Evolutionary conservation across 192 early-diverging fungal genomes (phyloP).

Genomic region (Obelidium mucronatum): DNA sequence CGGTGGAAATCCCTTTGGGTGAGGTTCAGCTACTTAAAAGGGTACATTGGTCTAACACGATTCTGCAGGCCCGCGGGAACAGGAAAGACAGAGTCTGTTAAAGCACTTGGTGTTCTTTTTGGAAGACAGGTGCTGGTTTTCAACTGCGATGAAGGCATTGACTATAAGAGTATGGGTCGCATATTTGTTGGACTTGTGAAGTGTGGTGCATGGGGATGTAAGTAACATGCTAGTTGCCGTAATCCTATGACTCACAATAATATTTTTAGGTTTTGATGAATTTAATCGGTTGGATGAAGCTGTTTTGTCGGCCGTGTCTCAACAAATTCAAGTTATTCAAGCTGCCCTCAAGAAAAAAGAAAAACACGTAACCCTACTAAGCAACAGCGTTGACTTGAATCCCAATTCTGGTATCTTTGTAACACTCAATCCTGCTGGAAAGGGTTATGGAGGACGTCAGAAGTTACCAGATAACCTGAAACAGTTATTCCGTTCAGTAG

Average conservation of each 20-base stretch:
- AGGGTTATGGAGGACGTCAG: conserved; percentile 67
- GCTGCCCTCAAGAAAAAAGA: conserved; percentile 56
- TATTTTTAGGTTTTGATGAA: conserved; percentile 56
- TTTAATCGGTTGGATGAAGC: conserved; percentile 69
- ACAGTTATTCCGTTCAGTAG: conserved; percentile 66
- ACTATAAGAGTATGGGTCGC: conserved; percentile 69
- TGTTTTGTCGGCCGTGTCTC: conserved; percentile 66
- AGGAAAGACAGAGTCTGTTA: conserved; percentile 69
- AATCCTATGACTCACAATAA: background rate
- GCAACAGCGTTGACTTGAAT: conserved; percentile 54
- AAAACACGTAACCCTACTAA: conserved; percentile 49
- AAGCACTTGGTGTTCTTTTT: conserved; percentile 63
- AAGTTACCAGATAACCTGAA: conserved; percentile 69
- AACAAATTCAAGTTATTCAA: conserved; percentile 71
- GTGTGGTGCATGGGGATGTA: conserved; percentile 69
- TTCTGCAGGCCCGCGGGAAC: conserved; percentile 56
- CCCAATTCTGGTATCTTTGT: conserved; percentile 69
- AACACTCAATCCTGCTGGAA: conserved; percentile 68
- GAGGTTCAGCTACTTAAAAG: background rate
- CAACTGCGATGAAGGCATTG: conserved; percentile 72
- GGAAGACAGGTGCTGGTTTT: conserved; percentile 68
- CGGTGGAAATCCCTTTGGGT: conserved; percentile 69
- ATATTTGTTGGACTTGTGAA: conserved; percentile 71
- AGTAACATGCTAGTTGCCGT: background rate
- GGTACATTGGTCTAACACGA: background rate